Evolutionary conservation across 2,329 filamentous ascomycete genomes (phyloP), one percentile per base, ranked within the genome.

Genomic region (Paracamarosporium sp.): DNA sequence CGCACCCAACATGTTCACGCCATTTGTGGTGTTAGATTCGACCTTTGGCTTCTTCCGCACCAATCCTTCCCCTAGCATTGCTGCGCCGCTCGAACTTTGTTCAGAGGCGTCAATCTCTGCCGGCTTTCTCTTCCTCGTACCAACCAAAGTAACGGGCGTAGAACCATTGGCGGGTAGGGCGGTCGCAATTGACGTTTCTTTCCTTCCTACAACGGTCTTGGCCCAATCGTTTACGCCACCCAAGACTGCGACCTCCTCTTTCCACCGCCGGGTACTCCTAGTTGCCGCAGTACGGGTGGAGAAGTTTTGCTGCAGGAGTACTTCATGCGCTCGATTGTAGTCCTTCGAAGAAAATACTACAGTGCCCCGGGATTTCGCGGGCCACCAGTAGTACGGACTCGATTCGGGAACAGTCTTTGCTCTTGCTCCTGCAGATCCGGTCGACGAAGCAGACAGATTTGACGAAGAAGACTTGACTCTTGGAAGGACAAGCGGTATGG

Each of bases 281-380:
- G 78, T 79, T 0, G 89, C 88, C 46, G 89, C 84, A 11, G 85
- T 84, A 3, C 87, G 75, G 8, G 84, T 89, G 1, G 86, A 82
- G 74, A 95, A 95, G 72, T 93, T 90, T 0, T 93, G 84, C 56
- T 89, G 86, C 5, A 93, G 82, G 0, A 95, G 80, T 9, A 92
- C 77, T 64, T 92, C 90, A 20, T 86, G 82, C 8, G 87, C 85
- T 11, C 89, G 85, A 61, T 87, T 87, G 76, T 92, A 93, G 47
- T 84, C 82, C 25, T 81, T 78, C 22, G 89, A 86, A 12, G 85
- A 82, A 3, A 93, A 82, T 11, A 91, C 80, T 17, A 86, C 81
- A 47, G 86, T 82, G 0, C 89, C 90, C 13, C 89, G 82, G 3
- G 87, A 88, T 22, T 82, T 77, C 0, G 78, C 66, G 0, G 86